Evolutionary conservation across 108 stramenopile genomes (phyloP), one percentile per base, ranked within the genome.

Genomic region (Cyclotella choctawhatcheeana): DNA sequence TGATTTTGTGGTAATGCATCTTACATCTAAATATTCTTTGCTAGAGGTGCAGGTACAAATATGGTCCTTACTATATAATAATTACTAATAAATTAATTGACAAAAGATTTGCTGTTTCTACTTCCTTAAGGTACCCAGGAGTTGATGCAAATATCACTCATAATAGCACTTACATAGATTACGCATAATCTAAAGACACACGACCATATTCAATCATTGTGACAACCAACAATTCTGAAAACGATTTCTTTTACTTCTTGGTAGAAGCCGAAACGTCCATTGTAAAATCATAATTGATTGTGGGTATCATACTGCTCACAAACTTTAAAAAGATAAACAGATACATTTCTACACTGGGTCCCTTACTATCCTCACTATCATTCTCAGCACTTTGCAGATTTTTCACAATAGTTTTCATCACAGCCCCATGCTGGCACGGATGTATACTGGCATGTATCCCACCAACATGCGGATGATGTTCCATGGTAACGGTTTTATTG

Each of bases 291-390:
- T 99, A 99, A 73, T 95, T 96, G 56, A 99, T 99, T 12, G 98
- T 99, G 5, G 99, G 99, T 62, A 99, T 96, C 69, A 99, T 98
- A 63, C 86, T 87, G 56, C 87, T 88, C 22, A 99, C 97, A 74
- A 99, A 99, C 77, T 99, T 99, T 31, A 99, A 85, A 74, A 99
- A 99, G 60, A 99, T 94, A 75, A 99, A 99, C 48, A 99, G 60
- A 66, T 98, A 98, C 84, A 94, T 96, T 71, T 98, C 97, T 52
- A 97, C 93, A 21, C 87, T 83, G 17, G 91, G 92, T 0, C 60
- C 63, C 48, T 10, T 51, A 16, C 58, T 29, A 22, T 48, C 62
- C 63, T 32, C 53, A 47, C n/a, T 64, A 31, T 71, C 84, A 35
- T 21, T 61, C 21, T 73, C 84, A 29, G 59, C 80, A 18, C 64